Conservation (phyloP, 2,329 filamentous ascomycete genomes). For the Colletotrichum brevisporum region DNA sequence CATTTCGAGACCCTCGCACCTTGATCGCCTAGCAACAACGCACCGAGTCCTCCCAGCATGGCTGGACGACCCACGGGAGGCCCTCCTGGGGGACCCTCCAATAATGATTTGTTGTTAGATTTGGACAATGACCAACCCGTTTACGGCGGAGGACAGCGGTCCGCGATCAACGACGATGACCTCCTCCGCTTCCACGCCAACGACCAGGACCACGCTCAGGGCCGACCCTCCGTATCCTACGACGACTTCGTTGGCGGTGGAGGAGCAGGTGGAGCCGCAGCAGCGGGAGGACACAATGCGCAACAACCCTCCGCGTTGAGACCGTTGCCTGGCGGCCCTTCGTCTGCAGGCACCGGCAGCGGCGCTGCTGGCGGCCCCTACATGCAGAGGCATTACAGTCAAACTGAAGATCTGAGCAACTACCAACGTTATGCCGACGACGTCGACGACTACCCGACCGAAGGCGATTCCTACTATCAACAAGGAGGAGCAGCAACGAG, state of each 20-base stretch:
- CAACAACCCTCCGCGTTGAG: slow-evolving; percentile 60
- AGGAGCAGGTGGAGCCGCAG: slow-evolving; percentile 46
- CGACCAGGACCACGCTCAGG: slow-evolving; percentile 71
- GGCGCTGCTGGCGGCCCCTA: slow-evolving; percentile 58
- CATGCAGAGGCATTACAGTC: slow-evolving; percentile 68
- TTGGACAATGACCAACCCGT: slow-evolving; percentile 78
- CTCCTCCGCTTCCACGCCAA: slow-evolving; percentile 82
- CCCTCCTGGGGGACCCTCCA: slow-evolving; percentile 64
- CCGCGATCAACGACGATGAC: slow-evolving; percentile 86
- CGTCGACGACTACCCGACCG: slow-evolving; percentile 84
- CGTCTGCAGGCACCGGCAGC: slow-evolving; percentile 38
- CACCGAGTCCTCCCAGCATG: slow-evolving; percentile 66
- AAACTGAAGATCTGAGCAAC: slow-evolving; percentile 87
- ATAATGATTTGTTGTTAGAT: slow-evolving; percentile 79
- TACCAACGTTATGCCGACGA: slow-evolving; percentile 94
- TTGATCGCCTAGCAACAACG: slow-evolving; percentile 44
- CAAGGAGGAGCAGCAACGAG: slow-evolving; percentile 61
- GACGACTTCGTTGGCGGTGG: slow-evolving; percentile 88
- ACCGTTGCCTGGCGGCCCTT: slow-evolving; percentile 50
- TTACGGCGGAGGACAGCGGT: slow-evolving; percentile 83
- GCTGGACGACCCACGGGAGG: slow-evolving; percentile 67
- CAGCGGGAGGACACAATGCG: slow-evolving; percentile 45
- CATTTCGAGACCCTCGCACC: slow-evolving; percentile 45
- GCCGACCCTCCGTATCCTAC: slow-evolving; percentile 90
- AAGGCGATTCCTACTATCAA: slow-evolving; percentile 87